Conservation (phyloP, 2,329 filamentous ascomycete genomes). For the Clarireedia monteithiana region DNA sequence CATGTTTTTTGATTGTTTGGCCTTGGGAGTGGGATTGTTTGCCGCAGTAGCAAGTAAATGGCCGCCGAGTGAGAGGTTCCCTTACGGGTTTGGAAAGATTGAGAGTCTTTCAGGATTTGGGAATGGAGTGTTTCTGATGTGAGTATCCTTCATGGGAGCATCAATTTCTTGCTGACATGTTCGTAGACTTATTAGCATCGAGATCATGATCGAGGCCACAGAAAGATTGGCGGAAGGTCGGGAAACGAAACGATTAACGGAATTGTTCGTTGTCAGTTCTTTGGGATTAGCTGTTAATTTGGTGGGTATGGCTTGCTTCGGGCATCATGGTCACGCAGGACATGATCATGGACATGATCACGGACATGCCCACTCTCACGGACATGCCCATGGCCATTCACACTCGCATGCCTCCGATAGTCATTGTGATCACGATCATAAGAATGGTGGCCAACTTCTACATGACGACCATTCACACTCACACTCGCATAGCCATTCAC, state of each 20-base stretch:
- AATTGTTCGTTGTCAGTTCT: constrained; percentile 82
- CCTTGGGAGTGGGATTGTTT: constrained; percentile 80
- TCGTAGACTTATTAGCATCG: constrained; percentile 78
- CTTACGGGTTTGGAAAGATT: constrained; percentile 94
- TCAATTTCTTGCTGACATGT: constrained; percentile 13
- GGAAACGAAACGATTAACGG: constrained; percentile 74
- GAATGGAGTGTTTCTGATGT: constrained; percentile 92
- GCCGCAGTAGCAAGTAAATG: constrained; percentile 95
- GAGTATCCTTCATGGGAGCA: constrained; percentile 27
- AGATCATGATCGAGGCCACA: constrained; percentile 91
- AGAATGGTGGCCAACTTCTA: constrained; percentile 9
- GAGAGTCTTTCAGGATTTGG: constrained; percentile 94
- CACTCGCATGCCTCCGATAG: constrained; percentile 25
- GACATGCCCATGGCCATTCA: constrained; percentile 30
- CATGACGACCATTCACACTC: not conserved
- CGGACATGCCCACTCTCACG: constrained; percentile 25
- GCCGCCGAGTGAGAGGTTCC: constrained; percentile 81
- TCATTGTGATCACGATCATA: constrained; percentile 24
- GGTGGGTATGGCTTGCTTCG: constrained; percentile 59
- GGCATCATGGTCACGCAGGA: constrained; percentile 35
- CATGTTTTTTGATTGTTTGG: constrained; percentile 98
- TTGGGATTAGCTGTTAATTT: constrained; percentile 85
- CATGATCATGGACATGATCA: constrained; percentile 31
- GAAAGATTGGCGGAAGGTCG: constrained; percentile 79
- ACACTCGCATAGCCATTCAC: constrained; percentile 28